Percentiles rank a stretch among this genome's conserved stretches.
Evolutionary conservation across 2,329 filamentous ascomycete genomes (phyloP).

Genomic region (Phialocephala sp.): DNA sequence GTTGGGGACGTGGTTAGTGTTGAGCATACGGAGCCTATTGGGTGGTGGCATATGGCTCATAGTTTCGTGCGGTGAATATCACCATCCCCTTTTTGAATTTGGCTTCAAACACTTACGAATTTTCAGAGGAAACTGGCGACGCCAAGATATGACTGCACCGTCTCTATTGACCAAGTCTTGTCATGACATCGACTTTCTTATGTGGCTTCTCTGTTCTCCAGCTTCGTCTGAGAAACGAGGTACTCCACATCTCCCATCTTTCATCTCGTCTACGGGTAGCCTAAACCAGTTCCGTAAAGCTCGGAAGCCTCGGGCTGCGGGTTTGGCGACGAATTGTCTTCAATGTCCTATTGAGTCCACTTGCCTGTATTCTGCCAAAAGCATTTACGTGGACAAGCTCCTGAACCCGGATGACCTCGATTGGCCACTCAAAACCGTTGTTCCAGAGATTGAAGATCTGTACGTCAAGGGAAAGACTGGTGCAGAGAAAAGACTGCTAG

Average conservation of each 20-base stretch:
- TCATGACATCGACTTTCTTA: slow-evolving; percentile 89
- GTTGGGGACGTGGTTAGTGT: slow-evolving; percentile 86
- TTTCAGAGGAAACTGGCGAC: slow-evolving; percentile 83
- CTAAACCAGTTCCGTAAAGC: slow-evolving; percentile 78
- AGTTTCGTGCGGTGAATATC: slow-evolving; percentile 72
- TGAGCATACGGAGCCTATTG: slow-evolving; percentile 91
- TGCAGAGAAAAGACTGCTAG: slow-evolving; percentile 22
- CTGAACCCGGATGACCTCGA: slow-evolving; percentile 67
- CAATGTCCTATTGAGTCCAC: slow-evolving; percentile 74
- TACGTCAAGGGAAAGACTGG: slow-evolving; percentile 51
- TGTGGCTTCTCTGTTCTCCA: slow-evolving; percentile 86
- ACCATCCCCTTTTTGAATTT: neutral
- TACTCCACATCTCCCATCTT: slow-evolving; percentile 73
- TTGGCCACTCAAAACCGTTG: slow-evolving; percentile 87
- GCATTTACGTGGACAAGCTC: slow-evolving; percentile 61
- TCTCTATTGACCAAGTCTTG: slow-evolving; percentile 92
- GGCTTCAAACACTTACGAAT: neutral
- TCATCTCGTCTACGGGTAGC: slow-evolving; percentile 74
- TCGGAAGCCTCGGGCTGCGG: slow-evolving; percentile 77
- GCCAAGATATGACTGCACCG: slow-evolving; percentile 72
- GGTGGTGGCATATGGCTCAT: slow-evolving; percentile 94
- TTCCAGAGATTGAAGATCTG: slow-evolving; percentile 83
- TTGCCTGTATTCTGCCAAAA: slow-evolving; percentile 84
- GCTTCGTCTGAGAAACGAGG: slow-evolving; percentile 40
- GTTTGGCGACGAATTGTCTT: slow-evolving; percentile 82